Evolutionary conservation across 176 grass and related monocot species (phyloP).

Genomic region (Chrysopogon serrulatus): DNA sequence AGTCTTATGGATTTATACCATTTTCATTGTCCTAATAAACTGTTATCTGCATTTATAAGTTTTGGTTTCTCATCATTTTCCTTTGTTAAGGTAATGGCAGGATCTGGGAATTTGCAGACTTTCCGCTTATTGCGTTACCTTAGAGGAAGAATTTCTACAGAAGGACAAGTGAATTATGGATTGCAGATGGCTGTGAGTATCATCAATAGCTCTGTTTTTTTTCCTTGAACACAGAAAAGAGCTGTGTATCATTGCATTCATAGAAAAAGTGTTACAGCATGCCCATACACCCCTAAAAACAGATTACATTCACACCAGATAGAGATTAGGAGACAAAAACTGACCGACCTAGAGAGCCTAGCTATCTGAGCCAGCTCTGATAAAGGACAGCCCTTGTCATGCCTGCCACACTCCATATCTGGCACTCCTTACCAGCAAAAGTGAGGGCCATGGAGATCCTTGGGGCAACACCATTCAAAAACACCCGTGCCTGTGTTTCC

Average conservation of each 20-base stretch:
- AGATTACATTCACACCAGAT: no score
- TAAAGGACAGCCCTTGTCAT: no score
- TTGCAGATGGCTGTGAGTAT: constrained; percentile 91
- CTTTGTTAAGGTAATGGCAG: constrained; percentile 80
- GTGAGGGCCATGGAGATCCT: no score
- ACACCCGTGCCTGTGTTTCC: no score
- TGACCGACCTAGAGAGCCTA: no score
- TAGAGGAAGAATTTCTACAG: constrained; percentile 81
- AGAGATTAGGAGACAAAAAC: no score
- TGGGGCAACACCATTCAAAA: no score
- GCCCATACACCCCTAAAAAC: not conserved
- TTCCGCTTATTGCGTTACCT: constrained; percentile 91
- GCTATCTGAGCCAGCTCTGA: no score
- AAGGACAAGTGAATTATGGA: constrained; percentile 97
- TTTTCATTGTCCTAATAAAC: not conserved
- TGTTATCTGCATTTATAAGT: not conserved
- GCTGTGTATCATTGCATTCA: not conserved
- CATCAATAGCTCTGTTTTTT: not conserved
- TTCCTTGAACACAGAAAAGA: not conserved
- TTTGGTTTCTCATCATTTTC: constrained; percentile 1
- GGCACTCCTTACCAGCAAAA: no score
- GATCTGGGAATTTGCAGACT: constrained; percentile 90
- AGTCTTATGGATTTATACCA: not conserved
- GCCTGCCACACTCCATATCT: no score
- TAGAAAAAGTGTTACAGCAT: not conserved